Conservation (phyloP, 106 monocot species). For the Narthecium ossifragum region DNA sequence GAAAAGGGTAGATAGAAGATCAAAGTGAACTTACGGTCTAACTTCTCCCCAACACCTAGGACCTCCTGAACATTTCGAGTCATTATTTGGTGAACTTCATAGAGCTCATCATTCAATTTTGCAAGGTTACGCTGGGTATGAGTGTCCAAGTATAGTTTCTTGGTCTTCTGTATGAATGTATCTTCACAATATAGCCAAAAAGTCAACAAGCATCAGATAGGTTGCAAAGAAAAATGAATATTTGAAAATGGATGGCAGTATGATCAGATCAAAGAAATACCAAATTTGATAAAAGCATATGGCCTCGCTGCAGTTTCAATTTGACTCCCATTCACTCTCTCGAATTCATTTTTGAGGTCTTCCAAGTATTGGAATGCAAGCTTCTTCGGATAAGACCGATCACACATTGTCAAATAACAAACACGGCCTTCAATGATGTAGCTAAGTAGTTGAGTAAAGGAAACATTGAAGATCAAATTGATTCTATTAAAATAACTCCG, state of each 20-base stretch:
- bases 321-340: slow-evolving; percentile 82
- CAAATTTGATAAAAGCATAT: slow-evolving; percentile 98
- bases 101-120: slow-evolving; percentile 96
- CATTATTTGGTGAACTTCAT: slow-evolving; percentile 99
- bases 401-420: slow-evolving; percentile 99
- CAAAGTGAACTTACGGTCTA: slow-evolving; percentile 73
- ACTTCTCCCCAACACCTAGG: slow-evolving; percentile 96
- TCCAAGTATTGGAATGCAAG: slow-evolving; percentile 98
- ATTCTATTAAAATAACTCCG: too few species aligned
- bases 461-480: slow-evolving; percentile 8
- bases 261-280: slow-evolving; percentile 26
- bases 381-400: slow-evolving; percentile 96
- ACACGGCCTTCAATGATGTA: slow-evolving; percentile 98
- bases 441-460: slow-evolving; percentile 53
- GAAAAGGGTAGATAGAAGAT: slow-evolving; percentile 8
- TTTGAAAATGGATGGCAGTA: background rate
- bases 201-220: slow-evolving; percentile 7
- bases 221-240: background rate
- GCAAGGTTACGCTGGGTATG: slow-evolving; percentile 87
- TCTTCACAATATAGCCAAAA: slow-evolving; percentile 36
- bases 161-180: slow-evolving; percentile 98
- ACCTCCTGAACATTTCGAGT: slow-evolving; percentile 99
- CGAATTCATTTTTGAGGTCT: slow-evolving; percentile 98
- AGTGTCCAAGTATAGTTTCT: slow-evolving; percentile 91
- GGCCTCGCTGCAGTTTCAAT: slow-evolving; percentile 98